Percentiles rank a stretch among this genome's conserved stretches.
These are phyloP conservation scores for Datura wrightii DNA, from an alignment of 257 asterid genomes.

Conservation along the genomic window DNA sequence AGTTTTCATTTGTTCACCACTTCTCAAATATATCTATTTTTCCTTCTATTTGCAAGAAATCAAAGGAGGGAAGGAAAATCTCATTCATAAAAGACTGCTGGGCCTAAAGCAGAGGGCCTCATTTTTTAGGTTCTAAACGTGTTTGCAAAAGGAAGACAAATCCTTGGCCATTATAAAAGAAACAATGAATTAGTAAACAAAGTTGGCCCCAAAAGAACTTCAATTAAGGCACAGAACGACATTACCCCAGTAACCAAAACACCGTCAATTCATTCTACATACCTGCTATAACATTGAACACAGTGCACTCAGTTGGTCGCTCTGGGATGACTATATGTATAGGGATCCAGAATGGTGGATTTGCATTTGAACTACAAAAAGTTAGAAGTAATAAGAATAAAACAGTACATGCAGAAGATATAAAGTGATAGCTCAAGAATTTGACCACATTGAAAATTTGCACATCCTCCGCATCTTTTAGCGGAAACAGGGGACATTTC, in stretches of 20 bases:
- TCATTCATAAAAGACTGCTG: background rate
- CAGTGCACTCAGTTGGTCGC: slow-evolving; percentile 96
- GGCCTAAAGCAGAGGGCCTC: background rate
- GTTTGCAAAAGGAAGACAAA: background rate
- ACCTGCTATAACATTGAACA: slow-evolving; percentile 98
- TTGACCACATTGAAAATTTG: slow-evolving; percentile 19
- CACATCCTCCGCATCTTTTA: slow-evolving; percentile 6
- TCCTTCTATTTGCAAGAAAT: background rate
- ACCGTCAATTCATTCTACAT: slow-evolving; percentile 30
- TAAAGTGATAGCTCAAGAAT: background rate
- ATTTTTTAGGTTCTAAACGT: background rate
- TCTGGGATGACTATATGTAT: slow-evolving; percentile 94
- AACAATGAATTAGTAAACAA: background rate
- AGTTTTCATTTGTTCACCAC: background rate
- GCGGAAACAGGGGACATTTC: background rate
- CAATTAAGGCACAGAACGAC: background rate
- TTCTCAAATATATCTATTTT: background rate
- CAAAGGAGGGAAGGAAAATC: background rate
- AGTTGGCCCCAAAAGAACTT: background rate
- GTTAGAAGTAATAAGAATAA: slow-evolving; percentile 27
- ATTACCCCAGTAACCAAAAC: background rate
- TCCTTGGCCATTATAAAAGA: background rate
- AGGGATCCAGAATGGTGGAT: slow-evolving; percentile 98
- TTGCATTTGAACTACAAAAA: slow-evolving; percentile 79
- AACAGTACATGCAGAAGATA: slow-evolving; percentile 13